Base-by-base conservation (phyloP, 495 filamentous ascomycete species). In the Cercophora scortea region DNA sequence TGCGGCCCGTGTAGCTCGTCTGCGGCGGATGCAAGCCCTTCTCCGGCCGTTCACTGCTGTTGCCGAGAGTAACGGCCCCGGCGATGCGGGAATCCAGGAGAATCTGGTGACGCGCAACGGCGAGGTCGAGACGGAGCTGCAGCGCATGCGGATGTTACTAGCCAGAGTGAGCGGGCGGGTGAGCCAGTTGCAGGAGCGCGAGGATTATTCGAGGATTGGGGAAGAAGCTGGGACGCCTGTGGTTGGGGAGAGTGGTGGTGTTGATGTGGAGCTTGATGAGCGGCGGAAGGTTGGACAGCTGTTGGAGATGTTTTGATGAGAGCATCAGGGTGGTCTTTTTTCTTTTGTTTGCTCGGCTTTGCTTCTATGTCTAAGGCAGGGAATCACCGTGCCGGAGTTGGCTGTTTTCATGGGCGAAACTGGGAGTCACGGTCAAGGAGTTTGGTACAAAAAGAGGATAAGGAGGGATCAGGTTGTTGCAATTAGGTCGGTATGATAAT, bases 21-120 rank as follows among this genome's bases (percentile, higher is more conserved):
- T 85, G 36, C 75, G 73, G 19, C 71, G 73, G 38, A 71, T 89
- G 42, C 74, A 77, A 41, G 66, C 62, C 7, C 61, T 88, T n/a
- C 64, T 90, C 0, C 71, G 73, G 38, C 82, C 81, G 0, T 86
- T 88, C 54, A 47, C 52, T 0, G 19, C 59, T 19, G 34, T 49
- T 2, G 16, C 46, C 16, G 13, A 38, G 5, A 9, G 8, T 16
- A 13, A 3, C 7, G 8, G 17, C 11, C 56, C 32, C 1, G 39
- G 8, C n/a, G 47, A 15, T n/a, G 33, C 58, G 73, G 3, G 43
- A 13, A 2, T 8, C 7, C 89, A 95, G 60, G 83, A 84, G 18
- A 94, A 92, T 66, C 70, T 95, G 15, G 76, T 89, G 9, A 86
- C 81, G 12, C 78, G 79, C 42, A 84, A 89, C 65, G 85, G 84